Evolutionary conservation across 1,284 basidiomycete species (phyloP).

Genomic region (Testicularia cyperi): DNA sequence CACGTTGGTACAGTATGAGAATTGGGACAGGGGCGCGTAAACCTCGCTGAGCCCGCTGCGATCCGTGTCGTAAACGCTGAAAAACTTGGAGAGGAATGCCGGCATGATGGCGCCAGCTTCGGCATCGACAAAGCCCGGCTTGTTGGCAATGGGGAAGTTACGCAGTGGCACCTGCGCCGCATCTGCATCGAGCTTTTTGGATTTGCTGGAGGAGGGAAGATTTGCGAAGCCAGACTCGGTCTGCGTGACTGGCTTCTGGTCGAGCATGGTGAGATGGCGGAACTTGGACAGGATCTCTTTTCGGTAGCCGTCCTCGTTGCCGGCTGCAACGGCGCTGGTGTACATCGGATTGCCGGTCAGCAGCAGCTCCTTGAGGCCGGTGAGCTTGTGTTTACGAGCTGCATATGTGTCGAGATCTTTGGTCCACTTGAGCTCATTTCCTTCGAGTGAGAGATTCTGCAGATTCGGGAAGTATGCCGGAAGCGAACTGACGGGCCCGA

Average conservation of each 20-base stretch:
- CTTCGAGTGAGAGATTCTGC: conserved; percentile 74
- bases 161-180: conserved; percentile 56
- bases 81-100: conserved; percentile 75
- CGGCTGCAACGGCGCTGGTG: conserved; percentile 69
- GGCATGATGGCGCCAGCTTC: conserved; percentile 68
- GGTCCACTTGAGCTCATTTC: conserved; percentile 58
- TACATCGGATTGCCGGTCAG: conserved; percentile 77
- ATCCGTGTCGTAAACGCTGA: conserved; percentile 77
- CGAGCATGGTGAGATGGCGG: conserved; percentile 40
- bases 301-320: conserved; percentile 66
- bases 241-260: conserved; percentile 73
- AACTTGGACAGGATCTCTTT: conserved; percentile 40
- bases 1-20: conserved; percentile 83
- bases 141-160: conserved; percentile 72
- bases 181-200: conserved; percentile 38
- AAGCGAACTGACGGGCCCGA: conserved; percentile 36
- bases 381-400: conserved; percentile 28
- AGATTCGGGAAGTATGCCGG: conserved; percentile 64
- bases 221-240: conserved; percentile 69
- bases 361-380: conserved; percentile 68
- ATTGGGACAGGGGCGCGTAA: conserved; percentile 81
- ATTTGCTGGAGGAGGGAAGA: conserved; percentile 66
- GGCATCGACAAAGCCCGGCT: conserved; percentile 73
- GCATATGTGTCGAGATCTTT: conserved; percentile 50
- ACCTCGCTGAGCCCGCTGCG: conserved; percentile 71